phyloP scores from a whole-genome alignment of 192 early-diverging fungal species.

The Rhizophagus sp. region DNA sequence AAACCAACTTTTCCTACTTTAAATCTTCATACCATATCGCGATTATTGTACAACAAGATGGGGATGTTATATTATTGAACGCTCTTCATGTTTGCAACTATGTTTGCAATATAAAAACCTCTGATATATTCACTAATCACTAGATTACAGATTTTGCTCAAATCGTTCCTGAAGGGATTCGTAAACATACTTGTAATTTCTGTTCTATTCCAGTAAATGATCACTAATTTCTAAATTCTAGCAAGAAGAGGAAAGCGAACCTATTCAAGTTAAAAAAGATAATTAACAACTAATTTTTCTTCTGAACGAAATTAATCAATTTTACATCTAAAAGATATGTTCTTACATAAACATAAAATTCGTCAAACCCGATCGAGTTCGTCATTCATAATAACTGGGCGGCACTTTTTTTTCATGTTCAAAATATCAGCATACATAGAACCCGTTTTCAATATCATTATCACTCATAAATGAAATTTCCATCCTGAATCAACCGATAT shows the following conservation, averaged over 20 bases:
- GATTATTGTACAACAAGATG: too few relatives aligned
- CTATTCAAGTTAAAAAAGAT: neutral
- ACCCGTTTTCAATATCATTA: neutral
- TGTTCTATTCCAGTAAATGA: neutral
- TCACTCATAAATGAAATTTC: neutral
- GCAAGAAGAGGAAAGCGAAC: neutral
- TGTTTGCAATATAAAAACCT: too few relatives aligned
- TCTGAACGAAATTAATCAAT: neutral
- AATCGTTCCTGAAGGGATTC: neutral
- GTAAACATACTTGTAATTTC: neutral
- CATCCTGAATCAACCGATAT: neutral
- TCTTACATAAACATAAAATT: neutral
- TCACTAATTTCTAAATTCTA: neutral
- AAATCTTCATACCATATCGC: too few relatives aligned
- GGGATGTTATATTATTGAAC: too few relatives aligned
- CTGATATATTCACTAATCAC: neutral
- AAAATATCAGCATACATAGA: neutral
- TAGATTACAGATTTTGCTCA: neutral
- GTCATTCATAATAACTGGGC: neutral
- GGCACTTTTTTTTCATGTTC: neutral
- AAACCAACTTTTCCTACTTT: constrained; percentile 24
- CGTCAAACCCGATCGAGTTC: neutral
- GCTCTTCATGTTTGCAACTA: neutral
- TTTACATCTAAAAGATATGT: too few relatives aligned
- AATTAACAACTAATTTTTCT: too few relatives aligned